These are phyloP conservation scores for Bolboschoenus planiculmis DNA, from an alignment of 176 grass and related monocot species.

Conservation along the genomic window DNA sequence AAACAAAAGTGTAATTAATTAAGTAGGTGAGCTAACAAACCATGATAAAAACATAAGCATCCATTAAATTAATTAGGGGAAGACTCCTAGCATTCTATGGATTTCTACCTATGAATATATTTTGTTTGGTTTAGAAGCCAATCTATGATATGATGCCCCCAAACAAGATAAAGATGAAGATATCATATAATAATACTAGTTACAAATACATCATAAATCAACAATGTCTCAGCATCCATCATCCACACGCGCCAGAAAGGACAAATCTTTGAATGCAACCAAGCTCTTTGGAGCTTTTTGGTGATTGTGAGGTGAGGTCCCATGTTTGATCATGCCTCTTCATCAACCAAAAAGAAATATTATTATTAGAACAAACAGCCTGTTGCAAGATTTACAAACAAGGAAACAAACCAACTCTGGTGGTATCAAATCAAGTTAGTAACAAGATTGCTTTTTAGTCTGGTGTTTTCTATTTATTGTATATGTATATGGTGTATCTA, in stretches of 20 bases:
- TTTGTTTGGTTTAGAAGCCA: neutral
- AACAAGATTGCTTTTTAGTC: too few species aligned
- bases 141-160: neutral
- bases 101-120: neutral
- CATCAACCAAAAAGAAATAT: conserved; percentile 8
- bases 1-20: neutral
- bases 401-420: neutral
- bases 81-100: neutral
- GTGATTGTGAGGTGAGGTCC: conserved; percentile 3
- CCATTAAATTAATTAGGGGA: neutral
- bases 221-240: neutral
- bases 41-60: neutral
- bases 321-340: neutral
- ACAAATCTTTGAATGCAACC: neutral
- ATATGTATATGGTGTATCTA: neutral
- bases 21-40: conserved; percentile 12
- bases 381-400: neutral
- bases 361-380: neutral
- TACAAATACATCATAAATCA: neutral
- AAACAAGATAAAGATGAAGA: neutral
- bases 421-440: too few species aligned
- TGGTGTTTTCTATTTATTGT: too few species aligned
- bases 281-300: conserved; percentile 7
- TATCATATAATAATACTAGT: conserved; percentile 19
- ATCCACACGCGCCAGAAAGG: neutral